Evolutionary conservation across 2,329 filamentous ascomycete genomes (phyloP).

Genomic region (Graphilbum ipis-grandicollis): DNA sequence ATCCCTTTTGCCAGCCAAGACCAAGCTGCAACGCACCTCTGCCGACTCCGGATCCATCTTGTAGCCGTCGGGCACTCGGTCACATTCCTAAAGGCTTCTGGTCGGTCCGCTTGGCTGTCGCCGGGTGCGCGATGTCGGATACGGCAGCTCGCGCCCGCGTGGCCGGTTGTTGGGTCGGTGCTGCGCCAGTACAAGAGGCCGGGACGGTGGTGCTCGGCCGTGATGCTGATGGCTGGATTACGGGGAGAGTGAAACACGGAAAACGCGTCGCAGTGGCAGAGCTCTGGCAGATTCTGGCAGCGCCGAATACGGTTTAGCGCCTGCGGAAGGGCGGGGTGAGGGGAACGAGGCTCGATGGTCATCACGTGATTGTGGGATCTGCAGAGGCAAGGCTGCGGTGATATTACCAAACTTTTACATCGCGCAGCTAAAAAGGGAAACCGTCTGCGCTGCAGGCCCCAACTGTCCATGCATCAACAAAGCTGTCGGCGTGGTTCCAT

Average conservation of each 20-base stretch:
- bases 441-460: no score
- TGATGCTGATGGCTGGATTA: background rate
- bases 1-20: no score
- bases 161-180: background rate
- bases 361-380: no score
- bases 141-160: no score
- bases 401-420: no score
- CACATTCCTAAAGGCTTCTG: constrained; percentile 6
- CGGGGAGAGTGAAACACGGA: background rate
- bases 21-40: constrained; percentile 3
- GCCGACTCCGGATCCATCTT: constrained; percentile 11
- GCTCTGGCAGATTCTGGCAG: background rate
- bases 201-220: background rate
- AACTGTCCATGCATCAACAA: no score
- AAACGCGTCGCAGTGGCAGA: background rate
- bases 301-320: constrained; percentile 1
- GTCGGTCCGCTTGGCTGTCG: no score
- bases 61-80: constrained; percentile 1
- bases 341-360: background rate
- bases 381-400: no score
- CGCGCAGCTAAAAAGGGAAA: no score
- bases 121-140: no score
- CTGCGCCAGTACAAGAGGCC: background rate
- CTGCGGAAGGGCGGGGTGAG: constrained; percentile 1
- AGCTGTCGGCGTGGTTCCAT: no score